Conservation (phyloP, 1,139 yeast genomes). For the Blastobotrys petasosporus region DNA sequence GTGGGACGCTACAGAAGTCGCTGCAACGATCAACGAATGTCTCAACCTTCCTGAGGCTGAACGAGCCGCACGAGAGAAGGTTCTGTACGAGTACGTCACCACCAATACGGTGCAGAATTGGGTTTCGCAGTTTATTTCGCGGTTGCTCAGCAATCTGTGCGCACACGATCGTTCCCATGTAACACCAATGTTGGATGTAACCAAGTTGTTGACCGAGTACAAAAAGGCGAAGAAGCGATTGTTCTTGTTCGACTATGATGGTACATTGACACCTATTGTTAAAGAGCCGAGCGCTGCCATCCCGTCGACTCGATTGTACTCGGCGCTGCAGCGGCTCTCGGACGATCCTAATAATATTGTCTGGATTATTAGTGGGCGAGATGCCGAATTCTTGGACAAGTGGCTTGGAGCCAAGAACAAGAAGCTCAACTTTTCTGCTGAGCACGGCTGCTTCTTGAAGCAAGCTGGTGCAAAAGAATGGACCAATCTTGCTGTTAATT, state of each 20-base stretch:
- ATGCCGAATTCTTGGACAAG: slow-evolving; percentile 78
- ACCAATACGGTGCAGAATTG: slow-evolving; percentile 74
- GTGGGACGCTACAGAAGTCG: slow-evolving; percentile 93
- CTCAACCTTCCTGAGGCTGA: slow-evolving; percentile 30
- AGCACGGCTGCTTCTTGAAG: slow-evolving; percentile 94
- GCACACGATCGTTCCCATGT: slow-evolving; percentile 43
- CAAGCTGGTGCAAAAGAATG: slow-evolving; percentile 56
- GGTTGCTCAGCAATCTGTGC: slow-evolving; percentile 47
- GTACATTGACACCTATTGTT: slow-evolving; percentile 93
- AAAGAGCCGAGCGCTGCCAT: slow-evolving; percentile 98
- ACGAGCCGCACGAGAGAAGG: slow-evolving; percentile 37
- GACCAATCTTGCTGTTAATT: slow-evolving; percentile 75
- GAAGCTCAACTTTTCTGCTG: slow-evolving; percentile 80
- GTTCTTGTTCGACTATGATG: slow-evolving; percentile 92
- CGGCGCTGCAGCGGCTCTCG: slow-evolving; percentile 54
- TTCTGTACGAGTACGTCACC: slow-evolving; percentile 57
- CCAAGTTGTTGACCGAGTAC: slow-evolving; percentile 51
- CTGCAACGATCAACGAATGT: slow-evolving; percentile 71
- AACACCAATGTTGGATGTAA: slow-evolving; percentile 79
- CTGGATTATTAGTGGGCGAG: slow-evolving; percentile 97
- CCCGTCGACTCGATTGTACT: slow-evolving; percentile 69
- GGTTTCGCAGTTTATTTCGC: slow-evolving; percentile 59
- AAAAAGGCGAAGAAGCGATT: slow-evolving; percentile 58
- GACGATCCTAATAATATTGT: slow-evolving; percentile 78
- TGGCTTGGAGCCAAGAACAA: slow-evolving; percentile 69